Evolutionary conservation across 78 protist genomes (phyloP).

Genomic region (slime mould (Dictyostelium discoideum)): DNA sequence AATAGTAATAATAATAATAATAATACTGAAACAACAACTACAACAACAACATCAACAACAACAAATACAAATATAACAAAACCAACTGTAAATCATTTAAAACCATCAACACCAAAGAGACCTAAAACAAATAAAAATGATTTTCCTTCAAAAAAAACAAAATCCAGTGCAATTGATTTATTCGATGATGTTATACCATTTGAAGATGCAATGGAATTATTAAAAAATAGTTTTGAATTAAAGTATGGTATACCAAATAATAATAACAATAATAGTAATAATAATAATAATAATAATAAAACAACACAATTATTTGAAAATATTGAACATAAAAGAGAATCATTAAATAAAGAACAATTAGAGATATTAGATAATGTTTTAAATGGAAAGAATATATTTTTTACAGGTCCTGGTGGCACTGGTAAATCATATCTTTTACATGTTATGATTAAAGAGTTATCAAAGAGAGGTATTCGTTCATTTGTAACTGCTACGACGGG

Average conservation of each 20-base stretch:
- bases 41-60: background rate
- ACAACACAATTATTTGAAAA: background rate
- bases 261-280: background rate
- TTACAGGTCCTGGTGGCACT: constrained; percentile 88
- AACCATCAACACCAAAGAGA: background rate
- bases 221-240: background rate
- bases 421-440: constrained; percentile 82
- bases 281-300: background rate
- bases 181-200: constrained; percentile 23
- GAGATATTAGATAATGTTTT: background rate
- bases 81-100: background rate
- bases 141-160: background rate
- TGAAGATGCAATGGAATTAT: background rate
- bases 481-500: constrained; percentile 84
- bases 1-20: too few species aligned
- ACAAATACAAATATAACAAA: background rate
- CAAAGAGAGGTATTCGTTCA: background rate
- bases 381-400: constrained; percentile 17
- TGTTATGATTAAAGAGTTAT: constrained; percentile 35
- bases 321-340: background rate
- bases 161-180: background rate
- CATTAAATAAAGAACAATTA: constrained; percentile 47
- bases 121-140: background rate
- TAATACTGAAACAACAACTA: background rate
- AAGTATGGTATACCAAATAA: background rate